A percentile compares a stretch with the other conserved stretches of the same genome.
Evolutionary conservation across 352 stramenopile species (phyloP).

Genomic region (Globisporangium acanthophoron): DNA sequence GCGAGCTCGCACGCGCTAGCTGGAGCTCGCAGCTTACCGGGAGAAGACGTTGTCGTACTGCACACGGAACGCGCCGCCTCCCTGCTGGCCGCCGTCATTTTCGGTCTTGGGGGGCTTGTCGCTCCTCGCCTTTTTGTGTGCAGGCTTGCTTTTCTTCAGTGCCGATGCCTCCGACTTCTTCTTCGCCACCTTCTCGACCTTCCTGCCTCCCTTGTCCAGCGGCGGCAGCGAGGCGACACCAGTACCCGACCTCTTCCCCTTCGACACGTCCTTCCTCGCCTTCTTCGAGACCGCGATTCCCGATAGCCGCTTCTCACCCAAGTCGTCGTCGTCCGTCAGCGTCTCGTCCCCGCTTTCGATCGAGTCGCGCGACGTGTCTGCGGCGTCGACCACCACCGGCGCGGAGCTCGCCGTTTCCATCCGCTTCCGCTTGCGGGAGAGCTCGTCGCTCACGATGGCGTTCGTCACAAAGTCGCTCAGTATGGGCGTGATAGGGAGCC

Average conservation of each 20-base stretch:
- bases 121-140: slow-evolving; percentile 8
- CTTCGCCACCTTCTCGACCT: slow-evolving; percentile 1
- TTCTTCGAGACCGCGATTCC: slow-evolving; percentile 31
- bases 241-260: slow-evolving; percentile 9
- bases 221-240: slow-evolving; percentile 5
- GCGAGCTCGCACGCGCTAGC: too few relatives aligned
- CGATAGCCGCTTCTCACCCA: slow-evolving; percentile 10
- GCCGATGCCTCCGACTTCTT: slow-evolving; percentile 15
- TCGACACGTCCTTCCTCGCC: slow-evolving; percentile 34
- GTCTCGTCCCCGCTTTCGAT: slow-evolving; percentile 13
- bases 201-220: slow-evolving; percentile 31
- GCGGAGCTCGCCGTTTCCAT: background rate
- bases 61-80: slow-evolving; percentile 28
- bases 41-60: slow-evolving; percentile 70
- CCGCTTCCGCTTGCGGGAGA: slow-evolving; percentile 47
- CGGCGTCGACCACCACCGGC: slow-evolving; percentile 1
- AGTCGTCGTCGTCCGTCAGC: slow-evolving; percentile 5
- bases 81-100: slow-evolving; percentile 3
- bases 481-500: slow-evolving; percentile 51
- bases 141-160: slow-evolving; percentile 7
- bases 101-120: slow-evolving; percentile 8
- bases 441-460: slow-evolving; percentile 27
- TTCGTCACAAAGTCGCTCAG: slow-evolving; percentile 47
- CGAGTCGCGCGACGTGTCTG: slow-evolving; percentile 7
- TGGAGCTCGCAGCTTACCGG: slow-evolving; percentile 20